These are phyloP conservation scores for Hanseniaspora sp. DNA, from an alignment of 1,139 yeast genomes.

Conservation along the genomic window DNA sequence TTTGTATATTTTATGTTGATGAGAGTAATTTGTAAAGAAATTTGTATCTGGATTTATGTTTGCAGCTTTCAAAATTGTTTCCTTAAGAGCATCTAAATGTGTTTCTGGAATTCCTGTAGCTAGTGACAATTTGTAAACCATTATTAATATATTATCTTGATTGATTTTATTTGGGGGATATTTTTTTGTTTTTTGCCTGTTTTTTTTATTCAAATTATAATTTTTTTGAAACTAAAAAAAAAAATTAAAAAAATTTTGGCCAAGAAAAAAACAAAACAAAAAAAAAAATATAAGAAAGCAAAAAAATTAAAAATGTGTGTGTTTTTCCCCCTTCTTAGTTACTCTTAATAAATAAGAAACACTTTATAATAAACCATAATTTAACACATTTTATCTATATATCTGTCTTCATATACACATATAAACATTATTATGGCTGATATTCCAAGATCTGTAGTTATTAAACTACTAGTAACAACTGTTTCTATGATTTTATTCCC, in stretches of 20 bases:
- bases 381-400: too few relatives aligned
- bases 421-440: conserved; percentile 24
- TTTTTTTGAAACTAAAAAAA: too few relatives aligned
- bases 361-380: background rate
- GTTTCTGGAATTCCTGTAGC: conserved; percentile 24
- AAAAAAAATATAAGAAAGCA: too few relatives aligned
- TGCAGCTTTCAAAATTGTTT: background rate
- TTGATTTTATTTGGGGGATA: too few relatives aligned
- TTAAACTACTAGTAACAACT: conserved; percentile 74
- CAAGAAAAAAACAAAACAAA: too few relatives aligned
- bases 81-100: background rate
- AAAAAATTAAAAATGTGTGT: too few relatives aligned
- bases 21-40: conserved; percentile 4
- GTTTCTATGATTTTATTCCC: conserved; percentile 82
- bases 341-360: too few relatives aligned
- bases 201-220: too few relatives aligned
- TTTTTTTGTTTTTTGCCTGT: background rate
- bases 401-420: too few relatives aligned
- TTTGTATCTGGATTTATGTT: background rate
- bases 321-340: too few relatives aligned
- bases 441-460: conserved; percentile 20
- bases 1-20: conserved; percentile 33
- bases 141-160: conserved; percentile 15
- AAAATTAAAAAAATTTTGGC: too few relatives aligned
- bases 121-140: conserved; percentile 34